A percentile compares a stretch with the other conserved stretches of the same genome.
phyloP scores from a whole-genome alignment of 495 filamentous ascomycete genomes.

The Podospora appendiculata region DNA sequence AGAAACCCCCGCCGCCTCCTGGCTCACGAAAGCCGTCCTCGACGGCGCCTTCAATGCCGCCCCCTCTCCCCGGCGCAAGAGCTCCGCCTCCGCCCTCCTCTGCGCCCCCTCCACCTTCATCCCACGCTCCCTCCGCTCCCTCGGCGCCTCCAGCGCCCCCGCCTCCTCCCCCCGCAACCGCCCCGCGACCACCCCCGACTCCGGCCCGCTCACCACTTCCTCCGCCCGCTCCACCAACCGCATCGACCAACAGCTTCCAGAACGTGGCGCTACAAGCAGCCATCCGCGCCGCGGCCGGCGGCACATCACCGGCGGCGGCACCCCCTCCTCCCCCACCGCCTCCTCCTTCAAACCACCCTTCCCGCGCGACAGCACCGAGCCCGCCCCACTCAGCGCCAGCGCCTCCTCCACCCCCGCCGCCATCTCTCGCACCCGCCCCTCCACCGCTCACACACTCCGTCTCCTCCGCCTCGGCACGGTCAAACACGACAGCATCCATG shows the following conservation, averaged over 20 bases:
- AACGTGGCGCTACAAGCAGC: conserved; percentile 44
- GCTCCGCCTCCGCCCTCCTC: conserved; percentile 46
- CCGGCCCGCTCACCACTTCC: conserved; percentile 46
- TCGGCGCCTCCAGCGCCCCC: conserved; percentile 43
- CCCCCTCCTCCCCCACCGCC: conserved; percentile 34
- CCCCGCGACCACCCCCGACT: conserved; percentile 43
- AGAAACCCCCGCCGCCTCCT: conserved; percentile 63
- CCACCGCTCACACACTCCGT: conserved; percentile 21
- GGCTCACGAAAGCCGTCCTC: conserved; percentile 60
- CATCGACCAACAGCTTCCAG: conserved; percentile 27
- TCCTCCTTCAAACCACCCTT: conserved; percentile 21
- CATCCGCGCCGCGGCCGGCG: conserved; percentile 36
- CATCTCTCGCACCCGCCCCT: conserved; percentile 18
- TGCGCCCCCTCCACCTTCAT: conserved; percentile 39
- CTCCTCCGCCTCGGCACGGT: conserved; percentile 22
- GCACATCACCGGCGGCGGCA: conserved; percentile 19
- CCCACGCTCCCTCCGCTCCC: conserved; percentile 41
- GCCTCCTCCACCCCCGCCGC: conserved; percentile 25
- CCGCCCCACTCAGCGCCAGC: conserved; percentile 26
- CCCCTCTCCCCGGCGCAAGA: conserved; percentile 39
- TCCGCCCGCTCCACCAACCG: conserved; percentile 43
- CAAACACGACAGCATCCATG: conserved; percentile 28
- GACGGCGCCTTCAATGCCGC: conserved; percentile 36
- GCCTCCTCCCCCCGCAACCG: conserved; percentile 40
- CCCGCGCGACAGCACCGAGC: conserved; percentile 25